phyloP scores from a whole-genome alignment of 805 yeast species.

The Teunomyces atbi region DNA sequence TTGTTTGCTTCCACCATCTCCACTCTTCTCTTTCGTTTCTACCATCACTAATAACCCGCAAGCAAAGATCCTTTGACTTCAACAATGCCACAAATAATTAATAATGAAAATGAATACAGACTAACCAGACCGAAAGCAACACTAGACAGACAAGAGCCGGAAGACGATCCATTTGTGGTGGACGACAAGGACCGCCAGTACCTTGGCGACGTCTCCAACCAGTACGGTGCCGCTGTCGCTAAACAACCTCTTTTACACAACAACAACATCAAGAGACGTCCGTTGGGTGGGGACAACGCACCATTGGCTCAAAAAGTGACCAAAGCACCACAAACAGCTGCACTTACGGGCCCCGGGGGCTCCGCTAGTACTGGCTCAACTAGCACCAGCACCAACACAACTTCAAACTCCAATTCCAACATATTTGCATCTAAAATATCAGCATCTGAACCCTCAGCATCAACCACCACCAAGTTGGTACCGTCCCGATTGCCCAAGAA shows the following conservation, averaged over 20 bases:
- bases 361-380: constrained; percentile 5
- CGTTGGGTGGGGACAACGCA: constrained; percentile 34
- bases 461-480: constrained; percentile 12
- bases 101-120: constrained; percentile 42
- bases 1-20: background rate
- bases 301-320: constrained; percentile 24
- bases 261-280: constrained; percentile 23
- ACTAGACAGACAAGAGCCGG: constrained; percentile 3
- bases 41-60: background rate
- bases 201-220: constrained; percentile 40
- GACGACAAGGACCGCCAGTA: constrained; percentile 22
- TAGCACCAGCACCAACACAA: constrained; percentile 2
- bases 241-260: background rate
- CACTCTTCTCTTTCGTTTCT: background rate
- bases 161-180: constrained; percentile 6
- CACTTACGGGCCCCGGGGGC: constrained; percentile 3
- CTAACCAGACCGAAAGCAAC: constrained; percentile 29
- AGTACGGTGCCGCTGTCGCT: constrained; percentile 9
- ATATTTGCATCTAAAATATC: constrained; percentile 3
- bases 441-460: constrained; percentile 5
- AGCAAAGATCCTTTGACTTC: background rate
- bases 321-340: background rate
- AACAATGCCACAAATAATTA: constrained; percentile 20
- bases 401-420: constrained; percentile 3
- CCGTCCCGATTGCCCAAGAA: constrained; percentile 45